Base-by-base conservation (phyloP, 148 eudicot genomes). In the Chenopodium suecicum region DNA sequence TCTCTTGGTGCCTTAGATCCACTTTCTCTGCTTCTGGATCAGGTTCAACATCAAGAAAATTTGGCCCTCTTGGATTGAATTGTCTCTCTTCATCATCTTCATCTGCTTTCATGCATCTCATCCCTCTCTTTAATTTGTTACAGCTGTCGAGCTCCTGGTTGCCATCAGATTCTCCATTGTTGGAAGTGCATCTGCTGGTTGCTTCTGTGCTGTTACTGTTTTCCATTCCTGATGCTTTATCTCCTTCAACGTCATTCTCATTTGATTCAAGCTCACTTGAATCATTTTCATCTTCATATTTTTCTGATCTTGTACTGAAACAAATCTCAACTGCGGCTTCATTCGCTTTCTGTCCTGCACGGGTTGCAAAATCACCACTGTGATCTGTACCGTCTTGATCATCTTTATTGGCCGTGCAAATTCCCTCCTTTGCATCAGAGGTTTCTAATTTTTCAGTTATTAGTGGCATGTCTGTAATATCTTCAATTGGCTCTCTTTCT, bases 21-120 rank as follows among this genome's bases (percentile, higher is more conserved):
- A 95, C 97, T 81, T 86, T 92, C 79, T 93, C 98, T 48, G 88
- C 83, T 50, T 92, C 94, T 78, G 88, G 88, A 6, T 92, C 97
- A 27, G 91, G 91, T 79, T 88, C 89, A 70, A 85, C 58, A 14
- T 91, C 88, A 79, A 95, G 83, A 84, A 86, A 93, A 82, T 92
- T 93, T 25, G 98, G 97, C 44, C 81, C 94, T 78, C 93, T 79
- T 69, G 92, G 95, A 73, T 91, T 91, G 89, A 95, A 95, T 14
- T 78, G 79, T 79, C 81, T 88, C 41, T 69, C 73, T 79, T 84
- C 91, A 54, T 88, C 95, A 58, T 9, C 27, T 25, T 90, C 81
- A 3, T 46, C 83, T 19, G 29, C 66, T 75, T 74, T 86, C 70
- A 84, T 86, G 81, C 87, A 9, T 78, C 85, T 88, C 37, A 62